Evolutionary conservation across 345 rosid species (phyloP).

Genomic region (Populus deltoides): DNA sequence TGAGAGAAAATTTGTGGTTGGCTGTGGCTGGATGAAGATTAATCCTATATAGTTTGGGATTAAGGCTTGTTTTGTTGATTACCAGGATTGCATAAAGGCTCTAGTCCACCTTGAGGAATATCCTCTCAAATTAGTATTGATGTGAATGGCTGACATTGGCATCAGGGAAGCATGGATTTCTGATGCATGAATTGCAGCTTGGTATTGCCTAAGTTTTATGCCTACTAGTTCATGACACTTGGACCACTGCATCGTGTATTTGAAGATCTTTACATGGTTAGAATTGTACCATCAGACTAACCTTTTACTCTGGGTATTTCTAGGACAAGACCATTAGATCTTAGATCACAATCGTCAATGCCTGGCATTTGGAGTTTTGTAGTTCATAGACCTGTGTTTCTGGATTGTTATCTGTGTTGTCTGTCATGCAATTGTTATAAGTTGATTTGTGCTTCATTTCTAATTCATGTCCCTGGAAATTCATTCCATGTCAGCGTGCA

Average conservation of each 20-base stretch:
- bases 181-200: background rate
- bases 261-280: background rate
- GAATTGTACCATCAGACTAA: background rate
- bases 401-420: background rate
- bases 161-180: background rate
- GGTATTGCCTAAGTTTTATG: background rate
- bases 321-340: background rate
- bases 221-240: background rate
- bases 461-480: background rate
- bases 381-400: background rate
- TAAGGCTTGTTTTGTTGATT: background rate
- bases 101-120: background rate
- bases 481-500: conserved; percentile 39
- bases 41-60: background rate
- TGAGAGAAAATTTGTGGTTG: background rate
- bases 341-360: background rate
- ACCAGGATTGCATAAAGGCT: background rate
- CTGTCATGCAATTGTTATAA: conserved; percentile 4
- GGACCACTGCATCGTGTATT: background rate
- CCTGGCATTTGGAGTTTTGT: background rate
- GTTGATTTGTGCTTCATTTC: background rate
- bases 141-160: background rate
- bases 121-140: background rate
- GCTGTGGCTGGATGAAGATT: background rate
- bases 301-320: background rate